A percentile compares a stretch with the other conserved stretches of the same genome.
Conservation (phyloP, 371 early-diverging fungal genomes). For the Lichtheimia hyalospora region DNA sequence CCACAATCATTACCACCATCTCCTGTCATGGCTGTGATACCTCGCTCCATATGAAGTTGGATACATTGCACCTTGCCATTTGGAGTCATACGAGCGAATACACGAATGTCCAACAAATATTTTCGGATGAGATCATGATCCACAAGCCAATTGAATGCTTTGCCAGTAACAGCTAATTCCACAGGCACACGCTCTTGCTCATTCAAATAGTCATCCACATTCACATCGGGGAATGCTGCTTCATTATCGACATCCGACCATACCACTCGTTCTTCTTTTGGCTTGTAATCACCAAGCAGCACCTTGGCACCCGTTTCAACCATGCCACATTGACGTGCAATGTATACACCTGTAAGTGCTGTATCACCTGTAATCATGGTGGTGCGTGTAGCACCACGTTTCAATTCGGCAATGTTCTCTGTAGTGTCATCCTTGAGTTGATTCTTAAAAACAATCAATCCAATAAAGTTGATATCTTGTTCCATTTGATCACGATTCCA, state of each 20-base stretch:
- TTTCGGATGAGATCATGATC: slow-evolving; percentile 44
- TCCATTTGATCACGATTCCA: slow-evolving; percentile 73
- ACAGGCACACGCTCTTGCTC: slow-evolving; percentile 34
- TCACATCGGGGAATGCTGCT: slow-evolving; percentile 31
- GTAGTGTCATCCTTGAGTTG: slow-evolving; percentile 80
- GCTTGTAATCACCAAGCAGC: slow-evolving; percentile 53
- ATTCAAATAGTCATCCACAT: slow-evolving; percentile 32
- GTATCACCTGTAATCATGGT: slow-evolving; percentile 96
- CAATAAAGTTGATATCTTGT: slow-evolving; percentile 59
- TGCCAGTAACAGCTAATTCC: slow-evolving; percentile 75
- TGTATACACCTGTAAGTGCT: slow-evolving; percentile 84
- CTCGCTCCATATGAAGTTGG: slow-evolving; percentile 73
- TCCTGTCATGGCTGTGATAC: slow-evolving; percentile 88
- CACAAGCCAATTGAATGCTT: slow-evolving; percentile 61
- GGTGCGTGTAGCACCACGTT: slow-evolving; percentile 71
- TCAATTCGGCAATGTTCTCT: slow-evolving; percentile 71
- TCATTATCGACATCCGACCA: slow-evolving; percentile 61
- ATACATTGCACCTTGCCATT: slow-evolving; percentile 71
- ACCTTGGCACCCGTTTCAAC: slow-evolving; percentile 39
- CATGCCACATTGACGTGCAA: slow-evolving; percentile 82
- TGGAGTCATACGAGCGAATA: slow-evolving; percentile 84
- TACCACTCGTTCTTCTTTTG: slow-evolving; percentile 21
- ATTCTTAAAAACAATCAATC: slow-evolving; percentile 87
- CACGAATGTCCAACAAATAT: slow-evolving; percentile 55
- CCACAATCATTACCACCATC: slow-evolving; percentile 98